Conservation (phyloP, 2,329 filamentous ascomycete species). For the Ophiognomonia clavigignenti-juglandacearum region DNA sequence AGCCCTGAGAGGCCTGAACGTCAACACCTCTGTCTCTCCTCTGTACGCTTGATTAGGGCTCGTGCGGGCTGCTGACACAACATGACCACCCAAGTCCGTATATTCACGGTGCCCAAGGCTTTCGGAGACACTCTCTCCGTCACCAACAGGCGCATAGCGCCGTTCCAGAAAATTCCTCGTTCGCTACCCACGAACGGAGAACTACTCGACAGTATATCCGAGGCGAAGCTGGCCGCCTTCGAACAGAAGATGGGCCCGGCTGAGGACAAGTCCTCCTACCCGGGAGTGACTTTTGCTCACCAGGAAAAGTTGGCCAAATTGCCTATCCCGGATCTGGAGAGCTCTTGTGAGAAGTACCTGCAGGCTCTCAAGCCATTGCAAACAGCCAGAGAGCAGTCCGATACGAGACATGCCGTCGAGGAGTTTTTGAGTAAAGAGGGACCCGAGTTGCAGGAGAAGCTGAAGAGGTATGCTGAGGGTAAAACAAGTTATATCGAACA, state of each 20-base stretch:
- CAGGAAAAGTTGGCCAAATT: conserved; percentile 88
- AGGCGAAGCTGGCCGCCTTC: conserved; percentile 26
- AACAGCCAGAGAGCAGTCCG: conserved; percentile 71
- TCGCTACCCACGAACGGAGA: conserved; percentile 32
- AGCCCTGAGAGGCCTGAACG: conserved; percentile 78
- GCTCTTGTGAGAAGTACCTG: conserved; percentile 74
- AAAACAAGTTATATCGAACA: conserved; percentile 98
- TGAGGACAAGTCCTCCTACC: conserved; percentile 49
- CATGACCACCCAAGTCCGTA: conserved; percentile 63
- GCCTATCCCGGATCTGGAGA: conserved; percentile 83
- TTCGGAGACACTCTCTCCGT: conserved; percentile 64
- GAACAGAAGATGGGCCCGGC: conserved; percentile 48
- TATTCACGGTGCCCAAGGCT: conserved; percentile 65
- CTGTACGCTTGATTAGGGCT: conserved; percentile 56
- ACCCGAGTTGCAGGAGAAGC: conserved; percentile 76
- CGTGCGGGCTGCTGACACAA: conserved; percentile 36
- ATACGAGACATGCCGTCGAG: conserved; percentile 72
- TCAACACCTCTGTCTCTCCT: conserved; percentile 73
- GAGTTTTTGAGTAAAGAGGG: conserved; percentile 82
- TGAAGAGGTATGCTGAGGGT: conserved; percentile 84
- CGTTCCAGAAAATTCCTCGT: conserved; percentile 28
- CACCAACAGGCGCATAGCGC: conserved; percentile 25
- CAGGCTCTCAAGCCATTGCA: conserved; percentile 78
- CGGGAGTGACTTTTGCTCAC: conserved; percentile 79
- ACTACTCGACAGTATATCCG: conserved; percentile 26